Conservation (phyloP, 2,329 filamentous ascomycete genomes). For the Harringtonia aguacate region DNA sequence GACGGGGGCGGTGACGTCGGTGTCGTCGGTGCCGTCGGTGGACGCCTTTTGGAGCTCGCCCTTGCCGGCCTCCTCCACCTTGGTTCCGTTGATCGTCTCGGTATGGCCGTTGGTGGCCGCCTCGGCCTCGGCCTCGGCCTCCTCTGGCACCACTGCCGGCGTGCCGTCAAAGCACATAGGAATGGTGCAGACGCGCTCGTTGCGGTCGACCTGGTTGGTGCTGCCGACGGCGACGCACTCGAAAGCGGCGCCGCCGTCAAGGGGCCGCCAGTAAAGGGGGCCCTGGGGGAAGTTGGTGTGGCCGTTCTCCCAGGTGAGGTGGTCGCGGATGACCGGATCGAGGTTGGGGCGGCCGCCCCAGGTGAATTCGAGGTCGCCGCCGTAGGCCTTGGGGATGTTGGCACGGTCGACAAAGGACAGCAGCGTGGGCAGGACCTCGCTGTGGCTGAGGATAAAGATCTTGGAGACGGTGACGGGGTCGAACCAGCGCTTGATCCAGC, state of each 20-base stretch:
- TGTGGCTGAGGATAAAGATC: slow-evolving; percentile 74
- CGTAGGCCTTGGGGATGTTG: slow-evolving; percentile 84
- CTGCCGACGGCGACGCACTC: slow-evolving; percentile 44
- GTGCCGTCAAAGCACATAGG: slow-evolving; percentile 26
- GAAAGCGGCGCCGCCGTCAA: slow-evolving; percentile 29
- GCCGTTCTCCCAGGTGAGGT: slow-evolving; percentile 41
- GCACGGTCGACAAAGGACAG: slow-evolving; percentile 68
- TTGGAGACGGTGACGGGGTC: slow-evolving; percentile 90
- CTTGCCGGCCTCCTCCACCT: not conserved
- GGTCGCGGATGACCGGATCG: slow-evolving; percentile 48
- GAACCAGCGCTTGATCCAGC: slow-evolving; percentile 94
- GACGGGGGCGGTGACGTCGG: not conserved
- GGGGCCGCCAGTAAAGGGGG: slow-evolving; percentile 46
- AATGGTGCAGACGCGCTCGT: slow-evolving; percentile 40
- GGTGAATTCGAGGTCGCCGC: slow-evolving; percentile 71
- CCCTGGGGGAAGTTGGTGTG: slow-evolving; percentile 43
- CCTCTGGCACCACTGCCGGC: slow-evolving; percentile 4
- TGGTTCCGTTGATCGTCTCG: not conserved
- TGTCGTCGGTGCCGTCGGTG: not conserved
- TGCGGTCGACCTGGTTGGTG: slow-evolving; percentile 30
- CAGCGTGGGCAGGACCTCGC: slow-evolving; percentile 68
- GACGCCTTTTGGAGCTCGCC: slow-evolving; percentile 6
- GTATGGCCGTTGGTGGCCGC: not conserved
- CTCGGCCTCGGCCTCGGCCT: too few species aligned
- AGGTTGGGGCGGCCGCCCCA: slow-evolving; percentile 67